Evolutionary conservation across 495 filamentous ascomycete genomes (phyloP).

Genomic region (Neurospora sublineolata): DNA sequence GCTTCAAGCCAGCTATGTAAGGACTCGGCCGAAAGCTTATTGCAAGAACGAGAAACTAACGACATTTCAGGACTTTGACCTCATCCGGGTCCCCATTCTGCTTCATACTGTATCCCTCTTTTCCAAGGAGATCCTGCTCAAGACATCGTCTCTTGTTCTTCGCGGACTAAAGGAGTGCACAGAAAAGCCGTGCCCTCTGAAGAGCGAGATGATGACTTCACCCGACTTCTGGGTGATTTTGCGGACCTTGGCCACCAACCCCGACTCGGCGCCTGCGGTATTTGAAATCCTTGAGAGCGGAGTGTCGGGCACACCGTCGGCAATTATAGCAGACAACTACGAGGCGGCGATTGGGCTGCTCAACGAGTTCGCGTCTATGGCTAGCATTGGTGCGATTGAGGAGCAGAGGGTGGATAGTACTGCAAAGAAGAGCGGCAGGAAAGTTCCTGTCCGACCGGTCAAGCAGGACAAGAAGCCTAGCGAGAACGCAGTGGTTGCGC

Average conservation of each 20-base stretch:
- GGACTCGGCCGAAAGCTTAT: constrained; percentile 15
- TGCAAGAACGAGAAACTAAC: constrained; percentile 8
- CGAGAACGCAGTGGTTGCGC: constrained; percentile 63
- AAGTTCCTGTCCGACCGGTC: constrained; percentile 28
- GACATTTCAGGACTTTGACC: constrained; percentile 62
- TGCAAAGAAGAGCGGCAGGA: constrained; percentile 33
- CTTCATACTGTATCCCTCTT: constrained; percentile 86
- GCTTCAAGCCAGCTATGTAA: constrained; percentile 77
- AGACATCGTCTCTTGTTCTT: constrained; percentile 60
- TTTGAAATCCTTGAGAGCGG: constrained; percentile 76
- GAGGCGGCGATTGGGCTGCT: constrained; percentile 71
- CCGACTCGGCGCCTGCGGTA: constrained; percentile 60
- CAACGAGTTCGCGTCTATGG: constrained; percentile 82
- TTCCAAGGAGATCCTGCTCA: constrained; percentile 61
- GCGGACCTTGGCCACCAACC: constrained; percentile 53
- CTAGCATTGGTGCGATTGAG: constrained; percentile 62
- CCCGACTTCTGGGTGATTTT: constrained; percentile 97
- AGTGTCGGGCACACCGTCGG: constrained; percentile 49
- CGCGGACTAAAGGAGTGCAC: constrained; percentile 74
- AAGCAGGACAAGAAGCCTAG: constrained; percentile 36
- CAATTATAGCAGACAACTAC: constrained; percentile 91
- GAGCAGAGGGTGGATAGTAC: constrained; percentile 63
- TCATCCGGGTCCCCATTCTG: constrained; percentile 83
- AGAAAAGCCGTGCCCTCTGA: constrained; percentile 58
- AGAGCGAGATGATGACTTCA: constrained; percentile 87